phyloP scores from a whole-genome alignment of 352 stramenopile genomes.

The Phytophthora cryptogea region DNA sequence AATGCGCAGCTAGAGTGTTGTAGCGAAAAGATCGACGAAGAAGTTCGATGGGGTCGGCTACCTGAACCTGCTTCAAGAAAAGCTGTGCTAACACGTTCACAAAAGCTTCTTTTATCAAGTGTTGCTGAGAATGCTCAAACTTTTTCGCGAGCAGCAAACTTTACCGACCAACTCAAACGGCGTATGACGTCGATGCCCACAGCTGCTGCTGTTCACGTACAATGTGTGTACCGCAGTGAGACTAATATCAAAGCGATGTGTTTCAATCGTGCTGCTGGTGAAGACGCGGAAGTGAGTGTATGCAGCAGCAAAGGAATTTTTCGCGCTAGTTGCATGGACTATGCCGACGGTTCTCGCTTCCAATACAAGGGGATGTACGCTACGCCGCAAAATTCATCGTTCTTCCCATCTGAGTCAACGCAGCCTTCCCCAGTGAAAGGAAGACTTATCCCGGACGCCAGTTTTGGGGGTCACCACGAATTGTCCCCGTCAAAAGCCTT shows the following conservation, averaged over 20 bases:
- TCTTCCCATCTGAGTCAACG: constrained; percentile 37
- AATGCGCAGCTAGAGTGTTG: constrained; percentile 73
- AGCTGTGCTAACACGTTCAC: constrained; percentile 60
- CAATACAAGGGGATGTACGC: constrained; percentile 86
- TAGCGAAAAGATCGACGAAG: constrained; percentile 74
- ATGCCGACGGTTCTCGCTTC: constrained; percentile 72
- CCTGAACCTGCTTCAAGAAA: constrained; percentile 70
- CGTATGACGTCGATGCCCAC: constrained; percentile 44
- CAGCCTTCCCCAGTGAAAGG: constrained; percentile 32
- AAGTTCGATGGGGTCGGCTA: constrained; percentile 75
- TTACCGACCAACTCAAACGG: constrained; percentile 67
- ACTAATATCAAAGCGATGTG: constrained; percentile 86
- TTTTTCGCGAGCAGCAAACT: constrained; percentile 46
- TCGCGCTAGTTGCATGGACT: constrained; percentile 63
- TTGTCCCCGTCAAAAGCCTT: constrained; percentile 34
- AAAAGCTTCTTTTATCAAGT: constrained; percentile 63
- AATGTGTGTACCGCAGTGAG: constrained; percentile 81
- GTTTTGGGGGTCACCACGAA: constrained; percentile 8
- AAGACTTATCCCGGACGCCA: constrained; percentile 24
- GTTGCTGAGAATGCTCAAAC: constrained; percentile 40
- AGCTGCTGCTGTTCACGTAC: constrained; percentile 41
- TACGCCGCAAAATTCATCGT: constrained; percentile 46
- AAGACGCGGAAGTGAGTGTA: constrained; percentile 65
- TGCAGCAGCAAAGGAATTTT: constrained; percentile 81
- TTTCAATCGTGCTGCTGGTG: constrained; percentile 68